phyloP scores from a whole-genome alignment of 2,329 filamentous ascomycete genomes.

The Paramyrothecium sp. region DNA sequence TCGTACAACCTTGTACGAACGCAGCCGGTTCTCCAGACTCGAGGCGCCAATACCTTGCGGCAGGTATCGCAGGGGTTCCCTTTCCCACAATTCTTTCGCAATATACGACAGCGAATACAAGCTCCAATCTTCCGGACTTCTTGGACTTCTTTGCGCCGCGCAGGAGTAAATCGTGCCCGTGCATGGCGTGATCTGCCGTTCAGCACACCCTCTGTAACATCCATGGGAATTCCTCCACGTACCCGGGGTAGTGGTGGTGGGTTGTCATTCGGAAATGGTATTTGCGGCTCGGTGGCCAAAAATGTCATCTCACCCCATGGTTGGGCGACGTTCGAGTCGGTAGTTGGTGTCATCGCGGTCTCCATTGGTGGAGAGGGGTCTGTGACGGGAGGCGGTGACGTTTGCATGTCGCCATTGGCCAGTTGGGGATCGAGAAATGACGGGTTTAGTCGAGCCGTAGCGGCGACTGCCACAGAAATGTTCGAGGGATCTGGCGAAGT shows the following conservation, averaged over 20 bases:
- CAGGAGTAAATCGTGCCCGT: slow-evolving; percentile 56
- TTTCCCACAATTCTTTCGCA: slow-evolving; percentile 66
- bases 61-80: slow-evolving; percentile 64
- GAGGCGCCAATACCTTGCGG: slow-evolving; percentile 59
- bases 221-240: slow-evolving; percentile 53
- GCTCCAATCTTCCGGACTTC: slow-evolving; percentile 64
- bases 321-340: slow-evolving; percentile 28
- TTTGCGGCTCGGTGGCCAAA: slow-evolving; percentile 33
- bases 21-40: slow-evolving; percentile 65
- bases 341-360: slow-evolving; percentile 16
- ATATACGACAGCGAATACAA: slow-evolving; percentile 64
- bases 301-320: slow-evolving; percentile 57
- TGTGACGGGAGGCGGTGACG: slow-evolving; percentile 26
- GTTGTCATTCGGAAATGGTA: slow-evolving; percentile 26
- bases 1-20: slow-evolving; percentile 61
- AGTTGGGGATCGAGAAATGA: slow-evolving; percentile 54
- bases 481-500: slow-evolving; percentile 44
- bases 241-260: slow-evolving; percentile 29
- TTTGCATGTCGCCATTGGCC: slow-evolving; percentile 25
- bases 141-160: slow-evolving; percentile 62
- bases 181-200: slow-evolving; percentile 52
- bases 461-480: slow-evolving; percentile 55
- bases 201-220: slow-evolving; percentile 38
- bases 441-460: slow-evolving; percentile 53
- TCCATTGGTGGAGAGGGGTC: slow-evolving; percentile 18